Evolutionary conservation across 228 moss, liverwort and hornwort genomes (phyloP).

Genomic region (Sphagnum fallax): DNA sequence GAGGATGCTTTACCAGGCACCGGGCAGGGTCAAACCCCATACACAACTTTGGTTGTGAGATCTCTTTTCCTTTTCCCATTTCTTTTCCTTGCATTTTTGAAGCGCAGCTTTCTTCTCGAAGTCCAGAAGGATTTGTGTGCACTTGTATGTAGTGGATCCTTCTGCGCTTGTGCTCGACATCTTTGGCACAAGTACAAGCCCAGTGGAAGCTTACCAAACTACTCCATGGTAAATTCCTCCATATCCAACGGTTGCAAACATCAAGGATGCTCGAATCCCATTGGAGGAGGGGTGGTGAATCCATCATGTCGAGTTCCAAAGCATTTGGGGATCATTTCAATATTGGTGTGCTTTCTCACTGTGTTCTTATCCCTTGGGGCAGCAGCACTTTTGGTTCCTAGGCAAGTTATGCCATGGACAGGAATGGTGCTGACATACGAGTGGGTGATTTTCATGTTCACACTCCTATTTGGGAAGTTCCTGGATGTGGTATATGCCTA

Average conservation of each 20-base stretch:
- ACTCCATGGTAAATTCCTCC: constrained; percentile 42
- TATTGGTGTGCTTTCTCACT: constrained; percentile 51
- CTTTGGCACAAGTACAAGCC: constrained; percentile 82
- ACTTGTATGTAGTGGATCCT: constrained; percentile 65
- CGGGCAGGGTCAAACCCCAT: constrained; percentile 64
- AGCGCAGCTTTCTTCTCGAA: constrained; percentile 45
- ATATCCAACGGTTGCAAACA: constrained; percentile 36
- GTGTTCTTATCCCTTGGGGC: constrained; percentile 47
- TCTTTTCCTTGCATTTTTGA: constrained; percentile 48
- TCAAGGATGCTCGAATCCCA: constrained; percentile 41
- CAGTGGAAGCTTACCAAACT: constrained; percentile 56
- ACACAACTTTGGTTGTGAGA: constrained; percentile 55
- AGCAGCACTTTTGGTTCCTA: constrained; percentile 56
- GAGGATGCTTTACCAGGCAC: constrained; percentile 71
- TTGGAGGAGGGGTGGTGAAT: constrained; percentile 22
- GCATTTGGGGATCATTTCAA: constrained; percentile 59
- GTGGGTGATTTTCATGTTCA: constrained; percentile 84
- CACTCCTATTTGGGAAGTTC: constrained; percentile 79
- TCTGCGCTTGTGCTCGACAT: constrained; percentile 66
- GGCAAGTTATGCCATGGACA: constrained; percentile 95
- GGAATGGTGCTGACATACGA: constrained; percentile 81
- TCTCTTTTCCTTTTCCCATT: constrained; percentile 65
- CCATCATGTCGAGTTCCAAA: constrained; percentile 54
- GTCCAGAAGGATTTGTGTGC: constrained; percentile 76
- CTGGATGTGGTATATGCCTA: constrained; percentile 58